Percentiles rank a stretch among this genome's conserved stretches.
Evolutionary conservation across 148 eudicot genomes (phyloP).

Genomic region (Rhododendron ferrugineum): DNA sequence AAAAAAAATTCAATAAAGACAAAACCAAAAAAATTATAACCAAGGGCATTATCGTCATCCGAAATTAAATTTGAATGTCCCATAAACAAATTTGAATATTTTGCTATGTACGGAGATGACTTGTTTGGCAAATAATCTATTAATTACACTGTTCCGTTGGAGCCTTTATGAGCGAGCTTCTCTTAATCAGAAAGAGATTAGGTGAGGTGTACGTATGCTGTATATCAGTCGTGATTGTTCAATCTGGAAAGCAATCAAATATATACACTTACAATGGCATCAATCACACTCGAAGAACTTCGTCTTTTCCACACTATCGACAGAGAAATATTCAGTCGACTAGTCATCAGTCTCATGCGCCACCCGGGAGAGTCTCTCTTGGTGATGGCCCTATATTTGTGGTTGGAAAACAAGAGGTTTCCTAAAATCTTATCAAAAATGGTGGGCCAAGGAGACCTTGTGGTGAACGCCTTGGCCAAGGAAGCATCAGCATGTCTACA

Average conservation of each 20-base stretch:
- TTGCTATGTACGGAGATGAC: neutral
- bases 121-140: neutral
- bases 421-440: neutral
- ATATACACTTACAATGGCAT: neutral
- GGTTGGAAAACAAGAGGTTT: slow-evolving; percentile 22
- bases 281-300: slow-evolving; percentile 24
- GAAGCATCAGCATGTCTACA: slow-evolving; percentile 13
- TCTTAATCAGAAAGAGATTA: neutral
- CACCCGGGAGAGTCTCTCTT: slow-evolving; percentile 27
- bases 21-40: neutral
- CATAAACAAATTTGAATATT: neutral
- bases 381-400: slow-evolving; percentile 30
- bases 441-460: neutral
- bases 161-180: neutral
- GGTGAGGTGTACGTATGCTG: neutral
- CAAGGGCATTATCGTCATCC: neutral
- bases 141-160: neutral
- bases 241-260: slow-evolving; percentile 10
- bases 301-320: slow-evolving; percentile 25
- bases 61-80: neutral
- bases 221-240: neutral
- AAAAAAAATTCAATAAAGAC: too few species aligned
- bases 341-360: slow-evolving; percentile 16
- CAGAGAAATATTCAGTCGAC: slow-evolving; percentile 25
- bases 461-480: slow-evolving; percentile 7